Conservation (phyloP, 176 grass and related monocot genomes). For the Musa schizocarpa region DNA sequence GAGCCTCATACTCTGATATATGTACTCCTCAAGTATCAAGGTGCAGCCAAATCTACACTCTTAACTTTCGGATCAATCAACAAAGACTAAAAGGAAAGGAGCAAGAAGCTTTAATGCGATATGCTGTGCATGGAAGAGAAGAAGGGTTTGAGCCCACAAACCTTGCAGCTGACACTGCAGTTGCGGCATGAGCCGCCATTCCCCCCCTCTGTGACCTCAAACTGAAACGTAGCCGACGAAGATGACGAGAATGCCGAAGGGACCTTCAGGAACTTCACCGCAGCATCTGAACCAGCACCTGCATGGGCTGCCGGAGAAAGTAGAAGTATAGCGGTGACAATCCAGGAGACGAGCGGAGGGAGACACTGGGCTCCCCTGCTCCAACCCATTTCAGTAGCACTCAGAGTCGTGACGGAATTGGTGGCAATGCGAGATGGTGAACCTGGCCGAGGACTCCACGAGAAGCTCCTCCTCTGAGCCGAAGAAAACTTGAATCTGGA, state of each 20-base stretch:
- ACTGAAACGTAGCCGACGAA: conserved; percentile 44
- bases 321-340: not conserved
- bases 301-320: not conserved
- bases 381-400: not conserved
- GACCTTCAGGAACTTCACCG: conserved; percentile 30
- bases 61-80: not conserved
- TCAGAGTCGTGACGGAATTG: not conserved
- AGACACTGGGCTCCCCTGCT: not conserved
- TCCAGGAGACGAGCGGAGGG: not conserved
- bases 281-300: conserved; percentile 6
- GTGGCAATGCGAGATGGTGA: not conserved
- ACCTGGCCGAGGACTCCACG: no score
- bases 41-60: not conserved
- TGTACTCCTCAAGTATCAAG: no score
- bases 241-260: conserved; percentile 44
- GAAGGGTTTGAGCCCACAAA: not conserved
- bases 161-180: conserved; percentile 70
- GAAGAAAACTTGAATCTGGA: no score
- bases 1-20: no score
- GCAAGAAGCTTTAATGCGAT: no score
- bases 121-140: not conserved
- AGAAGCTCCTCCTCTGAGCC: no score
- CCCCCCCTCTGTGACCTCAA: conserved; percentile 34
- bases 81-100: no score
- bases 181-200: conserved; percentile 34